These are phyloP conservation scores for Annulohypoxylon moriforme DNA, from an alignment of 495 filamentous ascomycete genomes.

Conservation along the genomic window DNA sequence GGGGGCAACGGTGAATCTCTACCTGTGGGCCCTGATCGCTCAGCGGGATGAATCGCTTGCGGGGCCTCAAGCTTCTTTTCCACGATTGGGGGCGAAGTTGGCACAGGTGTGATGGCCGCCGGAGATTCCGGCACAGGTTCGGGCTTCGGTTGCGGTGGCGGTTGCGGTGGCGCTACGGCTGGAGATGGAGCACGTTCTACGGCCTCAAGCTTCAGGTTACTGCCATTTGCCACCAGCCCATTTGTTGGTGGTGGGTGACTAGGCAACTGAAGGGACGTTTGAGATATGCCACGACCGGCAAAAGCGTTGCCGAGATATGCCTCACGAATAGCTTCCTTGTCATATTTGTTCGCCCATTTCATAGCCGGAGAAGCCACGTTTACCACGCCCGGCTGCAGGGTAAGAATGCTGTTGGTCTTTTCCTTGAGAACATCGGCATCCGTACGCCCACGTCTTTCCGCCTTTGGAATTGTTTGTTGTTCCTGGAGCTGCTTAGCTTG, in stretches of 20 bases:
- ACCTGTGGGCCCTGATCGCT: constrained; percentile 48
- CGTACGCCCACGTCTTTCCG: constrained; percentile 60
- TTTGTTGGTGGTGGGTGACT: constrained; percentile 40
- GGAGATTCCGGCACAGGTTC: constrained; percentile 25
- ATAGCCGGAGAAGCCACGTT: constrained; percentile 91
- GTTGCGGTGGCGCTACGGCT: background rate
- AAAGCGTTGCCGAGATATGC: constrained; percentile 80
- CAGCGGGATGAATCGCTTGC: constrained; percentile 51
- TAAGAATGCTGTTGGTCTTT: constrained; percentile 93
- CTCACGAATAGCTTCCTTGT: constrained; percentile 83
- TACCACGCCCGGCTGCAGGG: constrained; percentile 85
- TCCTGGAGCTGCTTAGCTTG: constrained; percentile 66
- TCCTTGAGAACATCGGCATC: constrained; percentile 67
- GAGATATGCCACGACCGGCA: constrained; percentile 69
- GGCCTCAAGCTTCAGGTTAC: constrained; percentile 48
- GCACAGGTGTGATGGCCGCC: constrained; percentile 12
- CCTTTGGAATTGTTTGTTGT: constrained; percentile 40
- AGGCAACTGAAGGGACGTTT: constrained; percentile 44
- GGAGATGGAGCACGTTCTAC: constrained; percentile 50
- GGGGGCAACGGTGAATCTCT: constrained; percentile 54
- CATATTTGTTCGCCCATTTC: constrained; percentile 93
- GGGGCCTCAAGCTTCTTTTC: constrained; percentile 52
- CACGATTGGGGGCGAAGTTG: constrained; percentile 28
- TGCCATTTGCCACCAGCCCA: constrained; percentile 42
- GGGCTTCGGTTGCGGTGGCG: background rate